Base-by-base conservation (phyloP, 2,329 filamentous ascomycete species). In the Aschersonia sp. region DNA sequence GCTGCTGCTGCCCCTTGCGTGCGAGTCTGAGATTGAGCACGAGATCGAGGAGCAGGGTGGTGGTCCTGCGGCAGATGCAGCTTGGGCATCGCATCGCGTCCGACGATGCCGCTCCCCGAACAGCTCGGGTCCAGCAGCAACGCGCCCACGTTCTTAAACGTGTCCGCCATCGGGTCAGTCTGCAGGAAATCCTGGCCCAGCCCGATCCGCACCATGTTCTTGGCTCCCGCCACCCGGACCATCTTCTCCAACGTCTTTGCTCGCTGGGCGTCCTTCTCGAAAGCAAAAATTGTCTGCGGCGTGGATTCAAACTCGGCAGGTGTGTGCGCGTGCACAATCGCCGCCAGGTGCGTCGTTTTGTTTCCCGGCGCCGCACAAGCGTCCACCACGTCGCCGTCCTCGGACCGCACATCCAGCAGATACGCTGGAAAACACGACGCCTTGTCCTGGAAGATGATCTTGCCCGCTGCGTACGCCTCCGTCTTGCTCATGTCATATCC, bases 341-440 rank as follows among this genome's bases (percentile, higher is more conserved):
- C 84, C 0, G 89, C 88, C 44, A 94, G 67, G 62, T 97, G 92
- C 6, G 90, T 97, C 1, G 92, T 97, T 66, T 98, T 98, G 64
- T 98, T 98, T 5, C 92, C 92, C 1, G 92, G 92, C 1, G 92
- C 92, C 0, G 92, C 87, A 61, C 90, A 97, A 0, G 86, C 86
- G 63, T 98, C 92, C n/a, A 97, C 77, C 7, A 94, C 70, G 57
- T 92, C 80, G 30, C 87, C 87, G 53, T 83, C 77, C 49, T 76
- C 70, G 7, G 77, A 67, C 0, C 67, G 67, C 0, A 84, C 79
- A 46, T 94, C 73, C 0, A 98, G 70, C 3, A 98, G 70, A 59
- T 92, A 92, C 1, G 90, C 92, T 0, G 92, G 92, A 58, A 98
- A 95, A 60, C 92, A 98, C 1, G 89, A 95, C 0, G 92, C 90